Evolutionary conservation across 2,329 filamentous ascomycete species (phyloP).

Genomic region (Chrysoporthe deuterocubensis): DNA sequence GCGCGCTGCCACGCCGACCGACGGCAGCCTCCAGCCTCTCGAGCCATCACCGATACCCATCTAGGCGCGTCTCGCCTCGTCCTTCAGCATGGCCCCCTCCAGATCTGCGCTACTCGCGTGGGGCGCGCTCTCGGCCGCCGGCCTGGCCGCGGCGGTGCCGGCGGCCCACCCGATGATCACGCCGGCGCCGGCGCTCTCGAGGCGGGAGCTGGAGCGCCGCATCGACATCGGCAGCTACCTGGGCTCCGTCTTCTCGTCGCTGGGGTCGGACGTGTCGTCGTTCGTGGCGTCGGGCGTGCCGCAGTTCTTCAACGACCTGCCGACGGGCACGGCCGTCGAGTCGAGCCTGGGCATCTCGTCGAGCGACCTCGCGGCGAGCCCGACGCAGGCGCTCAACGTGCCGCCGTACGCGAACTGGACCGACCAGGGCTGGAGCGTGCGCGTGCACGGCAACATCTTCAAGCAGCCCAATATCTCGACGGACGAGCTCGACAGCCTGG

Average conservation of each 20-base stretch:
- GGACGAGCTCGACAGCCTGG: conserved; percentile 68
- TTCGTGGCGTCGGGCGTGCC: conserved; percentile 68
- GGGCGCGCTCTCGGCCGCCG: conserved; percentile 24
- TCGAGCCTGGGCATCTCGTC: conserved; percentile 64
- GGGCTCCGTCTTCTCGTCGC: conserved; percentile 50
- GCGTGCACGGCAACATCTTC: conserved; percentile 81
- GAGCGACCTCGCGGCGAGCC: conserved; percentile 61
- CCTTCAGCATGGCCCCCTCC: conserved; percentile 19
- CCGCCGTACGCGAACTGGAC: conserved; percentile 81
- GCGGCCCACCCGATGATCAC: conserved; percentile 36
- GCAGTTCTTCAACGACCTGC: conserved; percentile 69
- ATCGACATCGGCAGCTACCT: conserved; percentile 54
- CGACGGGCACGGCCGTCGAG: conserved; percentile 63
- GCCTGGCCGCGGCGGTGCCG: conserved; percentile 29
- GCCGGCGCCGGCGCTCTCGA: conserved; percentile 32
- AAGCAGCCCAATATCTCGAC: conserved; percentile 73
- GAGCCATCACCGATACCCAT: background rate
- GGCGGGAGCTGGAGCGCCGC: conserved; percentile 41
- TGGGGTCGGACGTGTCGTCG: conserved; percentile 61
- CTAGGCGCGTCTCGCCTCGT: background rate
- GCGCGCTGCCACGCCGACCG: background rate
- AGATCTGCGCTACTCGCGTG: conserved; percentile 15
- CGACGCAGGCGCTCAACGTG: conserved; percentile 73
- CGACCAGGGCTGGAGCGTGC: conserved; percentile 74
- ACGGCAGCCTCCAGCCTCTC: background rate